Evolutionary conservation across 2,329 filamentous ascomycete species (phyloP), one percentile per base, ranked within the genome.

Genomic region (Colletotrichum sp.): DNA sequence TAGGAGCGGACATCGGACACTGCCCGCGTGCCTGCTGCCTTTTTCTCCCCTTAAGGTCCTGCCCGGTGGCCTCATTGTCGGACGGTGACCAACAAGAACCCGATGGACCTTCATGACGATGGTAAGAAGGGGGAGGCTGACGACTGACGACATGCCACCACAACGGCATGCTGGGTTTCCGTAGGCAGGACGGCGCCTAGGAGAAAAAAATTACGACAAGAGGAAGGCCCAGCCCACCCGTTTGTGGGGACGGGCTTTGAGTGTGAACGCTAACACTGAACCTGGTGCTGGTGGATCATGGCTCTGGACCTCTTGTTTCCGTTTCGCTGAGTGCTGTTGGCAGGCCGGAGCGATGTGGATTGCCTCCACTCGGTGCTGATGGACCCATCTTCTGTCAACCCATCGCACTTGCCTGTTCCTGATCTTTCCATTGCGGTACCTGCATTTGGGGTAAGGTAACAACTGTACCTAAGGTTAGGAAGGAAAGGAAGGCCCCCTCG

Each of bases 361-460:
- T 52, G 44, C 44, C 44, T 52, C 44, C 44, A 52, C 44, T 8
- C 44, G 44, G 6, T 52, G 44, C 44, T 52, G 36, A 39, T 52
- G 71, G 44, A 60, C 68, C 66, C 71, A 73, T 70, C 71, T 52
- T 21, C 44, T 70, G 66, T 73, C 71, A 73, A 64, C 69, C 57
- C 66, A 69, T 70, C 65, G 71, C 55, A 32, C 44, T 32, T 66
- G 44, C 32, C 28, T 44, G 21, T 24, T 39, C n/a, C 60, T 26
- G 26, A 39, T 64, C 34, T 28, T 26, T 36, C 30, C 55, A 26
- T 28, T 59, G 8, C 55, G 26, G 57, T 34, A 62, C 44, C 44
- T 52, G 44, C 44, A 24, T 52, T 52, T 52, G 44, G 44, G n/a
- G 44, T 4, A 52, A 52, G 44, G 44, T n/a, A 30, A 36, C 34